Evolutionary conservation across 768 basidiomycete species (phyloP), one percentile per base, ranked within the genome.

Genomic region (Termitomyces sp.): DNA sequence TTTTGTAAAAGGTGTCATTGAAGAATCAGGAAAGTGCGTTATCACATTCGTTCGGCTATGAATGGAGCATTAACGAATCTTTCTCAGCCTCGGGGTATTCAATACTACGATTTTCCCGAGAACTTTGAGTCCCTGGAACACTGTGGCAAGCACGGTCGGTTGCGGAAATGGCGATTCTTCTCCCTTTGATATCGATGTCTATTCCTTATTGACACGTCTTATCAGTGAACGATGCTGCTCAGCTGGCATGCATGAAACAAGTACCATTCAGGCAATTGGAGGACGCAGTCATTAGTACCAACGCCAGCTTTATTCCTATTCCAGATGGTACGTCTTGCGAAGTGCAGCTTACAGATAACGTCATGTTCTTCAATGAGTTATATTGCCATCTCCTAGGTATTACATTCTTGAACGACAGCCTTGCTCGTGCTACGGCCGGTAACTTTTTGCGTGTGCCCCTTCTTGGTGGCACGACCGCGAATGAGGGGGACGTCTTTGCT

Each of bases 401-500:
- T n/a, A 74, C 70, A 8, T 65, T 74, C 41, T 73, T 73, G 55
- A 59, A 68, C 10, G 74, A 75, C 51, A 68, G 45, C 1, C 28
- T 29, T 12, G 54, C 61, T 42, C 63, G 71, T 41, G 48, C 61
- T 34, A 42, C 55, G 5, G 54, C 59, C 41, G 65, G 64, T 24
- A 60, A 66, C 31, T 66, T 66, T 39, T 60, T 66, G 5, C 60
- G 58, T 18, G 62, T 63, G 12, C 64, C 65, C 3, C 54, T 65
- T 28, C 57, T 66, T 18, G 56, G 62, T 33, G 75, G 75, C 45
- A 71, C 64, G 10, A 70, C 65, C 9, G 52, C 65, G 44, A 65
- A 75, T n/a, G 74, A 77, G 56, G 71, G 59, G 26, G 73, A 75
- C 51, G 66, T 75, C 39, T 70, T 75, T 26, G 61, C 70, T 22